phyloP scores from a whole-genome alignment of 169 alveolate genomes.

The Cyclospora cayetanensis region DNA sequence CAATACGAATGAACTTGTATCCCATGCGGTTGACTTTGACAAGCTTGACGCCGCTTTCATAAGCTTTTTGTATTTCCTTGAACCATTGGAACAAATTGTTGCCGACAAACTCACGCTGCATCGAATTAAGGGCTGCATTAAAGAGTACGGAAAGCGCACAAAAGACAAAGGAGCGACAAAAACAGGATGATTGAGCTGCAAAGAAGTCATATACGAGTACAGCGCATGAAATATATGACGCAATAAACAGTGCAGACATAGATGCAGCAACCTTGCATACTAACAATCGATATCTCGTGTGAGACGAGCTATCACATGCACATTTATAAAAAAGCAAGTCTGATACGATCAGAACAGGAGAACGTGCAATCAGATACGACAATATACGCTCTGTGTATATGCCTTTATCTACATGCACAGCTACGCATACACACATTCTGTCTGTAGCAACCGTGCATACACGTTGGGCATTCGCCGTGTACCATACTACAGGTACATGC shows the following conservation, averaged over 20 bases:
- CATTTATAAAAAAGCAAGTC: not conserved
- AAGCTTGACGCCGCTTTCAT: conserved; percentile 76
- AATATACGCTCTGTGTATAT: not conserved
- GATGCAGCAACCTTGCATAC: too few relatives aligned
- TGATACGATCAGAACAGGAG: not conserved
- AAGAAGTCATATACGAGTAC: too few relatives aligned
- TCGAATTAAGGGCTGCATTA: conserved; percentile 62
- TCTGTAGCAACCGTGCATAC: too few relatives aligned
- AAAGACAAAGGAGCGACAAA: not conserved
- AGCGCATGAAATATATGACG: too few relatives aligned
- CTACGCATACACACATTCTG: not conserved
- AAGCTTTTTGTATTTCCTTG: conserved; percentile 75
- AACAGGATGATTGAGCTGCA: conserved; percentile 48
- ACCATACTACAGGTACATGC: too few relatives aligned
- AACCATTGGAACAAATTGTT: conserved; percentile 76
- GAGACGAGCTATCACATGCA: too few relatives aligned
- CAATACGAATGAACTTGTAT: conserved; percentile 75
- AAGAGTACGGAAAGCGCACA: not conserved
- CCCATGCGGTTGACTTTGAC: conserved; percentile 77
- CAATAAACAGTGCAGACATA: too few relatives aligned
- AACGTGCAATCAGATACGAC: not conserved
- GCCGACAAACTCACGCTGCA: conserved; percentile 77
- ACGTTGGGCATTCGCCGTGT: too few relatives aligned
- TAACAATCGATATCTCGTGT: too few relatives aligned
- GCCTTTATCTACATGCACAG: not conserved